Evolutionary conservation across 2,329 filamentous ascomycete genomes (phyloP).

Genomic region (Cladorrhinum sp.): DNA sequence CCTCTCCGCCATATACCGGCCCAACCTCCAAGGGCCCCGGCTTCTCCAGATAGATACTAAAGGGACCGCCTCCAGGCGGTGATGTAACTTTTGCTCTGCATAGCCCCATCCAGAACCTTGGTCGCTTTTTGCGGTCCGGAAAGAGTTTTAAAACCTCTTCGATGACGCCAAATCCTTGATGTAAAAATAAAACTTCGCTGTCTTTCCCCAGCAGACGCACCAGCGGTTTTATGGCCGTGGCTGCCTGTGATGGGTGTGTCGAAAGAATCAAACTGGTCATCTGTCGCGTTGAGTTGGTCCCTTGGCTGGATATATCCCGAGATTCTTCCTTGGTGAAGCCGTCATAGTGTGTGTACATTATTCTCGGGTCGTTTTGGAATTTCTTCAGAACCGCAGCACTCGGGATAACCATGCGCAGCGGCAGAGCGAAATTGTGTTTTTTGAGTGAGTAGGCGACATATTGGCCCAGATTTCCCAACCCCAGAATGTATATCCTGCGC

Average conservation of each 20-base stretch:
- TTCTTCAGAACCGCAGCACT: not conserved
- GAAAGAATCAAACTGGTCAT: not conserved
- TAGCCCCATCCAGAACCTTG: not conserved
- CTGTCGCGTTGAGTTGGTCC: not conserved
- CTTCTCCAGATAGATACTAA: not conserved
- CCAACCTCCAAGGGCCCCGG: not conserved
- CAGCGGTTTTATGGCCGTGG: not conserved
- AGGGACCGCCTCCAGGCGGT: not conserved
- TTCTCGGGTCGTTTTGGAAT: not conserved
- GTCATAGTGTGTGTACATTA: not conserved
- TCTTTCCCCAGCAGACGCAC: not conserved
- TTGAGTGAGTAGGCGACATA: conserved; percentile 17
- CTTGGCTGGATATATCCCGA: not conserved
- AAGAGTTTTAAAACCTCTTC: not conserved
- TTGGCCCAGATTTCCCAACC: conserved; percentile 20
- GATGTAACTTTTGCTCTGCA: not conserved
- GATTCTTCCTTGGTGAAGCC: not conserved
- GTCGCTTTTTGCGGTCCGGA: not conserved
- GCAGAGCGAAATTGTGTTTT: not conserved
- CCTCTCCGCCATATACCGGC: not conserved
- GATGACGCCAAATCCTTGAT: not conserved
- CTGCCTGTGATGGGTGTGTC: not conserved
- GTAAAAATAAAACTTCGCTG: not conserved
- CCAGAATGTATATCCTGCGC: conserved; percentile 16
- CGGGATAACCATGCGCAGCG: not conserved